Base-by-base conservation (phyloP, 2,329 filamentous ascomycete species). In the Lecanosticta acicola region DNA sequence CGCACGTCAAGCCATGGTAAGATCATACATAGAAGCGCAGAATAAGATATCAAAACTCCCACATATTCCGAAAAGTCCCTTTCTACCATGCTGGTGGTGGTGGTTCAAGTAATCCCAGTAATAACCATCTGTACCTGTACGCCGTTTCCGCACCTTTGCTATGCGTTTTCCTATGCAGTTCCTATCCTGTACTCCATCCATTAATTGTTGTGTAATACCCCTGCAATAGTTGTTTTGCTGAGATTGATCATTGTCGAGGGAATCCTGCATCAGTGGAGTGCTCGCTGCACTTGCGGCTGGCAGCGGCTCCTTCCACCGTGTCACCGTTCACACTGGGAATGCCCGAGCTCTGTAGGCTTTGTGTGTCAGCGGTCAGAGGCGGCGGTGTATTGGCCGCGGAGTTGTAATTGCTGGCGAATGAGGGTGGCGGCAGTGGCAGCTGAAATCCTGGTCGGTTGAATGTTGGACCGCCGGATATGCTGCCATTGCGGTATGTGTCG, bases 281-380 rank as follows among this genome's bases (percentile, higher is more conserved):
- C 38, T 59, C 58, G 45, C 57, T 59, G 33, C 56, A 54, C 43
- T 62, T 61, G 17, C 57, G 50, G 41, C 58, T 58, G 32, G 48
- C 48, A 26, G 50, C 46, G 17, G 63, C 64, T 13, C 63, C 64
- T 45, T 66, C 64, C 26, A 64, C 55, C 32, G 62, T 53, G 43
- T 66, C 64, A 20, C 62, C 60, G 34, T 63, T 64, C 48, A 63
- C 38, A 37, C 62, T 63, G 19, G 53, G 55, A 9, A 61, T 42
- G 4, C 45, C 48, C n/a, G 55, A 57, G 48, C 54, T 59, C 37
- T 60, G 57, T 45, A 59, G 41, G 42, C 57, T 60, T 38, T 56
- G 59, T 19, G 58, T 55, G 33, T 58, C 55, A 10, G 55, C 48
- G 10, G 56, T 60, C 33, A 61, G 56, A 8, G 59, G 55, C 16